Conservation (phyloP, 441 rosid genomes). For the Populus hybrid region DNA sequence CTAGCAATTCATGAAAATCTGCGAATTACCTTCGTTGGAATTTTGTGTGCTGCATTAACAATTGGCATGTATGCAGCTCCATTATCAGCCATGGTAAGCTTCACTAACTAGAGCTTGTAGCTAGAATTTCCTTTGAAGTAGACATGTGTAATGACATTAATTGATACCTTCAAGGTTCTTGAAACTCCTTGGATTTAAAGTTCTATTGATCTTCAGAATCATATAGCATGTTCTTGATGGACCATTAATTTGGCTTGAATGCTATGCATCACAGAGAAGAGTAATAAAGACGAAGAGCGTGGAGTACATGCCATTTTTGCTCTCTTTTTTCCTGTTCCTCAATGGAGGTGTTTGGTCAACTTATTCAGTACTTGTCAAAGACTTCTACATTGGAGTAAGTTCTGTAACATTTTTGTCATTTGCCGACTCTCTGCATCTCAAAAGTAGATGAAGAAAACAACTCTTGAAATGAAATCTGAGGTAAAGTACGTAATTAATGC, state of each 20-base stretch:
- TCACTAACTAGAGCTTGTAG: not conserved
- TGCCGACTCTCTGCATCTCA: no score
- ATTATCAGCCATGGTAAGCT: constrained; percentile 43
- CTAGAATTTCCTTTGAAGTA: not conserved
- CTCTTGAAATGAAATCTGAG: no score
- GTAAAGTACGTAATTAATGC: no score
- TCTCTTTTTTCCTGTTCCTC: constrained; percentile 50
- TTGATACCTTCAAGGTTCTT: not conserved
- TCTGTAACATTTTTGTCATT: not conserved
- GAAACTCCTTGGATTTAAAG: not conserved
- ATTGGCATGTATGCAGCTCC: constrained; percentile 63
- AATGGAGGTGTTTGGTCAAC: constrained; percentile 47
- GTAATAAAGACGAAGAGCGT: constrained; percentile 50
- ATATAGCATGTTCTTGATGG: not conserved
- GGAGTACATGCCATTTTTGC: constrained; percentile 60
- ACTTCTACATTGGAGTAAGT: constrained; percentile 49
- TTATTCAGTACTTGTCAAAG: constrained; percentile 47
- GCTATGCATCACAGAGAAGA: constrained; percentile 28
- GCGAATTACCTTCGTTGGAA: constrained; percentile 41
- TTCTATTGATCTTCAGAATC: not conserved
- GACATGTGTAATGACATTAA: not conserved
- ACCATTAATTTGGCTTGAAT: not conserved
- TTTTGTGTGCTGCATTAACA: constrained; percentile 42
- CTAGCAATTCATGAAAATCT: constrained; percentile 35
- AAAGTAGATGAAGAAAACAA: no score